phyloP scores from a whole-genome alignment of 345 rosid species.

The Citrus sinensis region DVS_A1.0 CM039163.1:43893501-43894000 shows the following conservation, averaged over 20 bases:
- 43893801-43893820: background rate
- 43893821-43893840: background rate
- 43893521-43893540: background rate
- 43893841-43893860: background rate
- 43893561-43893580: background rate
- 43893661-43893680: background rate
- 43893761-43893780: background rate
- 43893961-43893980: slow-evolving; percentile 84
- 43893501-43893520: background rate
- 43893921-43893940: slow-evolving; percentile 86
- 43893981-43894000: slow-evolving; percentile 83
- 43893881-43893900: slow-evolving; percentile 76
- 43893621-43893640: background rate
- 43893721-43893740: too few species aligned
- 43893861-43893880: background rate
- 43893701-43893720: too few species aligned
- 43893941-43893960: slow-evolving; percentile 88
- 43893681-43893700: background rate
- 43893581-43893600: background rate
- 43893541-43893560: background rate
- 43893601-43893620: background rate
- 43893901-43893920: slow-evolving; percentile 81
- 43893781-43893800: background rate
- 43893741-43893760: background rate
- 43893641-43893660: background rate